A percentile compares a stretch with the other conserved stretches of the same genome.
Evolutionary conservation across 2,329 filamentous ascomycete species (phyloP).

Genomic region (Mycosphaerella sp.): DNA sequence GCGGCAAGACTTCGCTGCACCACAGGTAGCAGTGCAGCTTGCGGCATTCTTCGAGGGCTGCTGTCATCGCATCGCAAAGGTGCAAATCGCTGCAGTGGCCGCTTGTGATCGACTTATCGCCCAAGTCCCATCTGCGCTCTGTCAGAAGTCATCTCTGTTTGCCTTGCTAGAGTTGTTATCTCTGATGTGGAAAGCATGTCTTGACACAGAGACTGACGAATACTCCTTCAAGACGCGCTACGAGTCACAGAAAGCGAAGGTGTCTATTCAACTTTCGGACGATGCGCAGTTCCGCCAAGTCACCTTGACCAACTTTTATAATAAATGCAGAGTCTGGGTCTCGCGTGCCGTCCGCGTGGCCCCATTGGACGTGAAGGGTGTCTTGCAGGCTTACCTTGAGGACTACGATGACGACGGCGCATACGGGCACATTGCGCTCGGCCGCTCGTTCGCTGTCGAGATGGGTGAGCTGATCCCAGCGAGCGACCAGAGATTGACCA

Average conservation of each 20-base stretch:
- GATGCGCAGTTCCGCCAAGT: constrained; percentile 75
- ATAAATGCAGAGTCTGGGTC: constrained; percentile 74
- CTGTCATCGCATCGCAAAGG: constrained; percentile 86
- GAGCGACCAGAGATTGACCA: constrained; percentile 77
- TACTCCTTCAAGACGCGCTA: constrained; percentile 83
- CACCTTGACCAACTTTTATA: constrained; percentile 72
- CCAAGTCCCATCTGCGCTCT: constrained; percentile 81
- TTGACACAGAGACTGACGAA: constrained; percentile 89
- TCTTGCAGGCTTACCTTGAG: constrained; percentile 92
- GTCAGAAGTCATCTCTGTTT: constrained; percentile 84
- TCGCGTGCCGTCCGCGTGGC: constrained; percentile 72
- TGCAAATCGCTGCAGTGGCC: constrained; percentile 76
- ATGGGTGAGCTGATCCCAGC: constrained; percentile 81
- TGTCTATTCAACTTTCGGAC: constrained; percentile 86
- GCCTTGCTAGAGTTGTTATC: constrained; percentile 85
- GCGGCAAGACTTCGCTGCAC: constrained; percentile 75
- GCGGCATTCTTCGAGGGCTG: constrained; percentile 79
- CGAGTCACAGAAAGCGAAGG: constrained; percentile 66
- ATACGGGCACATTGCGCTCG: constrained; percentile 86
- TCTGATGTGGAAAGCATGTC: constrained; percentile 89
- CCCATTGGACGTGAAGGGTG: constrained; percentile 86
- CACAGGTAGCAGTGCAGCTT: constrained; percentile 82
- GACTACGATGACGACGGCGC: constrained; percentile 87
- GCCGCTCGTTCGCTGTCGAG: constrained; percentile 87
- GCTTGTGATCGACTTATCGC: constrained; percentile 82